phyloP scores from a whole-genome alignment of 2,329 filamentous ascomycete species.

The Hypoxylon sp. region DNA sequence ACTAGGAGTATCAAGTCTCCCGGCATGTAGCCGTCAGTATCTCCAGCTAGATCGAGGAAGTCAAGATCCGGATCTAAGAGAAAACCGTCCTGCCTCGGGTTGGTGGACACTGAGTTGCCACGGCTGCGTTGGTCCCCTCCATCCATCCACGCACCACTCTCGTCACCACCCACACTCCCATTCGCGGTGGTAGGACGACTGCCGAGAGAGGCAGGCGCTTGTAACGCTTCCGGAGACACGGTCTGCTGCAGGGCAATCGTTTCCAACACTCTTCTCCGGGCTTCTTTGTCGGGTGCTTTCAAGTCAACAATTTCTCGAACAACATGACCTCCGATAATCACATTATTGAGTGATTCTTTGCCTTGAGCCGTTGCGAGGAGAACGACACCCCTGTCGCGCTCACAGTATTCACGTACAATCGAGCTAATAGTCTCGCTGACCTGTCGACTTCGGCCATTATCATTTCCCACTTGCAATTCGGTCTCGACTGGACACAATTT shows the following conservation, averaged over 20 bases:
- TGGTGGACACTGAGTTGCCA: conserved; percentile 51
- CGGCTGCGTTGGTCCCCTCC: conserved; percentile 72
- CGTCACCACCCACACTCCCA: conserved; percentile 65
- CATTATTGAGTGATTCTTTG: conserved; percentile 92
- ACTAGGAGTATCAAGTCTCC: conserved; percentile 91
- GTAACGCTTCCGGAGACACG: conserved; percentile 56
- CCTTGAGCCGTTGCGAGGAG: conserved; percentile 91
- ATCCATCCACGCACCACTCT: conserved; percentile 81
- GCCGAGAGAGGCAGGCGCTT: conserved; percentile 58
- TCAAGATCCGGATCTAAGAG: conserved; percentile 83
- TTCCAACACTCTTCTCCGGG: conserved; percentile 85
- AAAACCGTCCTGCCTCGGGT: conserved; percentile 71
- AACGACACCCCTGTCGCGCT: conserved; percentile 83
- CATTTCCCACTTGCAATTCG: conserved; percentile 91
- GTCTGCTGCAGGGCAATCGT: conserved; percentile 76
- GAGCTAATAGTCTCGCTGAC: conserved; percentile 90
- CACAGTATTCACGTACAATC: conserved; percentile 87
- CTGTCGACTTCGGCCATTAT: conserved; percentile 93
- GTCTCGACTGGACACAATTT: conserved; percentile 94
- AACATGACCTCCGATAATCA: conserved; percentile 91
- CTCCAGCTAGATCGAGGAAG: conserved; percentile 91
- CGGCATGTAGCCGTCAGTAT: conserved; percentile 98
- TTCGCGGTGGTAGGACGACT: conserved; percentile 72
- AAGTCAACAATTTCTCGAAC: conserved; percentile 91
- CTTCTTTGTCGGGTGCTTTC: conserved; percentile 94